Conservation (phyloP, 768 basidiomycete genomes). For the Lactarius deliciosus region DNA sequence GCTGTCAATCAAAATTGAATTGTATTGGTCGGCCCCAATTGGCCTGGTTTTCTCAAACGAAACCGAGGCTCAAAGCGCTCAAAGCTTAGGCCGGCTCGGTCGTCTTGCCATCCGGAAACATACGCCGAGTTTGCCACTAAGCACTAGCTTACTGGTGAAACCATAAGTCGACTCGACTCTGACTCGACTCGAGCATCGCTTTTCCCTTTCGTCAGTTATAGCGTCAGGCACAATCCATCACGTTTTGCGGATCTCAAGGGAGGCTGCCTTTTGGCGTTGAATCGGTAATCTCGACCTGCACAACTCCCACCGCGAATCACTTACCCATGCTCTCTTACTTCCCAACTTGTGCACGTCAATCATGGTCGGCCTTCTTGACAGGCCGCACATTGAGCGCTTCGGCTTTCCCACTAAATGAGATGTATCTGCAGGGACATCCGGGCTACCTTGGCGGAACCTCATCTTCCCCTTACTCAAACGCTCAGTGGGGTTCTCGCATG, state of each 20-base stretch:
- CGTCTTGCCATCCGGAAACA: not conserved
- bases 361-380: constrained; percentile 9
- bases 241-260: not conserved
- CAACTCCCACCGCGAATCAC: constrained; percentile 6
- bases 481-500: not conserved
- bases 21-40: not conserved
- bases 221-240: not conserved
- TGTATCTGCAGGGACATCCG: constrained; percentile 7
- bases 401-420: constrained; percentile 2
- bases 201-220: constrained; percentile 1
- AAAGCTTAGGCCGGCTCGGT: not conserved
- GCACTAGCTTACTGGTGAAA: not conserved
- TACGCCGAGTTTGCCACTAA: not conserved
- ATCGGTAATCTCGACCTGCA: not conserved
- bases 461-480: not conserved
- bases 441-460: not conserved
- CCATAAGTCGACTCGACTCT: not conserved
- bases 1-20: not conserved
- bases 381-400: constrained; percentile 2
- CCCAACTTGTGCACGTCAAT: constrained; percentile 18
- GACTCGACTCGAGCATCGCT: not conserved
- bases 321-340: constrained; percentile 3
- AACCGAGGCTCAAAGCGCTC: not conserved
- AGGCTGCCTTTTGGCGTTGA: constrained; percentile 2
- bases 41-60: not conserved